Percentiles rank a stretch among this genome's conserved stretches.
Evolutionary conservation across 257 asterid genomes (phyloP).

Genomic region (Leptodermis oblonga): DNA sequence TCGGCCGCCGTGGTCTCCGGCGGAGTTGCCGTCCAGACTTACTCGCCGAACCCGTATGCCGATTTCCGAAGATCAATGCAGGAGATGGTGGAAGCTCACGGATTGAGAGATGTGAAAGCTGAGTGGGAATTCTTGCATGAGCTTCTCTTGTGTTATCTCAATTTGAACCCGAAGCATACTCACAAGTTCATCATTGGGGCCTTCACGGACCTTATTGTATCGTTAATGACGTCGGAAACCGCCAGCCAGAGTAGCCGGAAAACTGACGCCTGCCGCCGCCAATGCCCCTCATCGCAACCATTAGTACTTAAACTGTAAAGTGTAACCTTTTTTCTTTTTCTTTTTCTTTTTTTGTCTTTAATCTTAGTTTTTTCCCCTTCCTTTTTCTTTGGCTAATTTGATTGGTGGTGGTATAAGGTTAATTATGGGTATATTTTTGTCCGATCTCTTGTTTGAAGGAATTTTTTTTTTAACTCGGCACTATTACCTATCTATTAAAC

Average conservation of each 20-base stretch:
- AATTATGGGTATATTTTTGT: too few species aligned
- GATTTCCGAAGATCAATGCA: conserved; percentile 72
- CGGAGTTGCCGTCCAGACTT: conserved; percentile 57
- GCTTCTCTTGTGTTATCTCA: conserved; percentile 58
- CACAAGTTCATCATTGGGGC: conserved; percentile 67
- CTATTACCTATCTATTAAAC: too few species aligned
- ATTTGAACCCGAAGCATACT: conserved; percentile 58
- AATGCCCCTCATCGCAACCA: conserved; percentile 11
- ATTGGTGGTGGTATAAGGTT: conserved; percentile 1
- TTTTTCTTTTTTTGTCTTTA: neutral
- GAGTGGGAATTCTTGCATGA: conserved; percentile 67
- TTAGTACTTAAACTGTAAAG: conserved; percentile 7
- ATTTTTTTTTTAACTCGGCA: too few species aligned
- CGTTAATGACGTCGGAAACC: conserved; percentile 34
- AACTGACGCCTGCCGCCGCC: conserved; percentile 7
- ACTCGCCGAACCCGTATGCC: conserved; percentile 61
- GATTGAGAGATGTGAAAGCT: conserved; percentile 25
- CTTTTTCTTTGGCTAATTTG: neutral
- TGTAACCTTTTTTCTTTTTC: neutral
- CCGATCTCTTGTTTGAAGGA: too few species aligned
- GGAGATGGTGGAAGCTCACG: conserved; percentile 71
- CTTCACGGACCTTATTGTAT: conserved; percentile 59
- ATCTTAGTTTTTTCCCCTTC: neutral
- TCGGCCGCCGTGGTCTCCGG: conserved; percentile 26
- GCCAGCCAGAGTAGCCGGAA: conserved; percentile 20